Percentiles rank a stretch among this genome's conserved stretches.
These are phyloP conservation scores for Leccinum fibrillosum DNA, from an alignment of 768 basidiomycete genomes.

Conservation along the genomic window DNA sequence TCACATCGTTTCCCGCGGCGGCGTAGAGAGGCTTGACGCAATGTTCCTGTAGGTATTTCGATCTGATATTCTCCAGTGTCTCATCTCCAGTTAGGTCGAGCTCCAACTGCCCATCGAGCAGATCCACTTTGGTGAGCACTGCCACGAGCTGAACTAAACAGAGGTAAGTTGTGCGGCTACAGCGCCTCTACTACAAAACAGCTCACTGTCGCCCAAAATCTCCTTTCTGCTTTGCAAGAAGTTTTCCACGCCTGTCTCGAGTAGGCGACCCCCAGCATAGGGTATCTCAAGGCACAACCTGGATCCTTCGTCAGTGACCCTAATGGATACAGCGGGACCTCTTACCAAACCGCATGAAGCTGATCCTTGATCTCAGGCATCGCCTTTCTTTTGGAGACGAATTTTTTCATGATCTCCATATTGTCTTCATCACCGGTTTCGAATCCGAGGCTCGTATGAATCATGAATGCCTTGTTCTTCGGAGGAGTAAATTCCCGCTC, in stretches of 20 bases:
- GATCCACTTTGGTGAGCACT: slow-evolving; percentile 16
- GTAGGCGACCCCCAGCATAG: slow-evolving; percentile 12
- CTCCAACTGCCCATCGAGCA: slow-evolving; percentile 3
- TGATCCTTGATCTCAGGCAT: slow-evolving; percentile 2
- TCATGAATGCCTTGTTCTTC: slow-evolving; percentile 12
- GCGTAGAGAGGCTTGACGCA: background rate
- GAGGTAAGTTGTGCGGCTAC: slow-evolving; percentile 3
- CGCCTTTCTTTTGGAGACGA: background rate
- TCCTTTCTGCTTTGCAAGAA: slow-evolving; percentile 7
- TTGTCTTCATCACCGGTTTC: slow-evolving; percentile 11
- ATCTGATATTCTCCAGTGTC: background rate
- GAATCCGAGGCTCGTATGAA: slow-evolving; percentile 19
- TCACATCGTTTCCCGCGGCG: background rate
- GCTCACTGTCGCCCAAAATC: slow-evolving; percentile 8
- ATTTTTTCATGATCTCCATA: background rate
- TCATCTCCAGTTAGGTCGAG: background rate
- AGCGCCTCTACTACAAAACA: background rate
- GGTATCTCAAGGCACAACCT: slow-evolving; percentile 20
- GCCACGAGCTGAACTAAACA: slow-evolving; percentile 2
- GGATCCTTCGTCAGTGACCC: background rate
- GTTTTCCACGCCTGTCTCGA: slow-evolving; percentile 13
- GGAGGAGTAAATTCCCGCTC: slow-evolving; percentile 8
- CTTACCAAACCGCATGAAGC: slow-evolving; percentile 17
- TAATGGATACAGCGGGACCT: background rate
- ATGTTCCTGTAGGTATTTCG: background rate